Conservation (phyloP, 345 rosid genomes). For the Populus deltoides region DNA sequence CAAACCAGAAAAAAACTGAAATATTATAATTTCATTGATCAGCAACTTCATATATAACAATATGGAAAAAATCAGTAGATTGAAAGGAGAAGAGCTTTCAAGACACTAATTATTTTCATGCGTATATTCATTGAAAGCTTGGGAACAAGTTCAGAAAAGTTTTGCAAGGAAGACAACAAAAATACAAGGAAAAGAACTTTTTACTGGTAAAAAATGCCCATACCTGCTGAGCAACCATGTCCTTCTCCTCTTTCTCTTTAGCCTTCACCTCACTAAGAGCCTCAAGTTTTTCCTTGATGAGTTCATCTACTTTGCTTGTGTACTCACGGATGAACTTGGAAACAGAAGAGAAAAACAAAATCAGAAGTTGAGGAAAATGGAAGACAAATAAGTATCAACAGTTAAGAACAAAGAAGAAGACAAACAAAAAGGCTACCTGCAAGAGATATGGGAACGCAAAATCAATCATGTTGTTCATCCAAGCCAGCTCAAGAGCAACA, state of each 20-base stretch:
- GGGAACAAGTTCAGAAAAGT: not conserved
- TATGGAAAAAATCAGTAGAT: not conserved
- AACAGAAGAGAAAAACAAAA: not conserved
- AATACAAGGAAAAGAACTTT: not conserved
- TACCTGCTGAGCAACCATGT: constrained; percentile 80
- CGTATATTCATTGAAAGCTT: not conserved
- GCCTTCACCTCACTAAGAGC: constrained; percentile 56
- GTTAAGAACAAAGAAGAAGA: not conserved
- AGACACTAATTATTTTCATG: not conserved
- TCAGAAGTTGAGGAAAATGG: not conserved
- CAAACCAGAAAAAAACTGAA: not conserved
- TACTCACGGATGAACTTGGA: constrained; percentile 70
- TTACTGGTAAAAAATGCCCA: not conserved
- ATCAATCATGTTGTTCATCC: constrained; percentile 89
- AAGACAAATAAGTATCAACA: not conserved
- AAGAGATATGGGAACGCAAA: constrained; percentile 70
- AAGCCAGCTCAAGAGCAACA: constrained; percentile 78
- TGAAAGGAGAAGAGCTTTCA: not conserved
- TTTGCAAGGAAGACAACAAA: not conserved
- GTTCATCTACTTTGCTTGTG: constrained; percentile 72
- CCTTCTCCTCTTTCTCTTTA: constrained; percentile 73
- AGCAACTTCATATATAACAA: not conserved
- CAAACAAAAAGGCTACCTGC: constrained; percentile 8
- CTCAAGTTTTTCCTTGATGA: constrained; percentile 67
- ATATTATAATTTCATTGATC: not conserved